Percentiles rank a stretch among this genome's conserved stretches.
Conservation (phyloP, 2,329 filamentous ascomycete genomes). For the Penicillium vulpinum region DNA sequence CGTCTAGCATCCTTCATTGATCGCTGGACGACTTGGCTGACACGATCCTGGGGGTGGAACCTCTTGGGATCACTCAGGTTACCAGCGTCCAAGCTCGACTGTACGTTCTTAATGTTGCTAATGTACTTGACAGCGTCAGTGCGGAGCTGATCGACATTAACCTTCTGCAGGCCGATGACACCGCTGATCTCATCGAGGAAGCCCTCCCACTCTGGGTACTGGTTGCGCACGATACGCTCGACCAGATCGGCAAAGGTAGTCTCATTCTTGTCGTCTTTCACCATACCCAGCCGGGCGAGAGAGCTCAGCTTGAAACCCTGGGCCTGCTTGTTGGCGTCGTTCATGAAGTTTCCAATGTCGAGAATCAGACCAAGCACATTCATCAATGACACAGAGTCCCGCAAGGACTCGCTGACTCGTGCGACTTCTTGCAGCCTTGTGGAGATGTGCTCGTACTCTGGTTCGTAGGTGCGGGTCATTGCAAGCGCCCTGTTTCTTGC, state of each 20-base stretch:
- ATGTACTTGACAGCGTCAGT: constrained; percentile 89
- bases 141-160: constrained; percentile 91
- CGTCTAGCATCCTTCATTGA: constrained; percentile 95
- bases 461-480: constrained; percentile 78
- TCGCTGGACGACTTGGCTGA: constrained; percentile 85
- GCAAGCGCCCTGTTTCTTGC: constrained; percentile 88
- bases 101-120: constrained; percentile 90
- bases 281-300: constrained; percentile 88
- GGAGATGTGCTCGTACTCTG: constrained; percentile 89
- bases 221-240: constrained; percentile 91
- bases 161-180: constrained; percentile 77
- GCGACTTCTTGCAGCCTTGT: constrained; percentile 84
- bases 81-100: constrained; percentile 85
- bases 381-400: constrained; percentile 90
- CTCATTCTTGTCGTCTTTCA: constrained; percentile 99
- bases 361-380: constrained; percentile 94
- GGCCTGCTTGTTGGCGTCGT: constrained; percentile 97
- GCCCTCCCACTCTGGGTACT: constrained; percentile 92
- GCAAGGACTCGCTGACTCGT: constrained; percentile 79
- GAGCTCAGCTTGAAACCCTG: constrained; percentile 97
- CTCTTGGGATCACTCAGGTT: constrained; percentile 96
- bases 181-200: constrained; percentile 82
- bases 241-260: constrained; percentile 94
- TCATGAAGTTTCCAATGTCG: constrained; percentile 99
- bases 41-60: constrained; percentile 95